A percentile compares a stretch with the other conserved stretches of the same genome.
Conservation (phyloP, 2,329 filamentous ascomycete species). For the Xylariales sp. region DNA sequence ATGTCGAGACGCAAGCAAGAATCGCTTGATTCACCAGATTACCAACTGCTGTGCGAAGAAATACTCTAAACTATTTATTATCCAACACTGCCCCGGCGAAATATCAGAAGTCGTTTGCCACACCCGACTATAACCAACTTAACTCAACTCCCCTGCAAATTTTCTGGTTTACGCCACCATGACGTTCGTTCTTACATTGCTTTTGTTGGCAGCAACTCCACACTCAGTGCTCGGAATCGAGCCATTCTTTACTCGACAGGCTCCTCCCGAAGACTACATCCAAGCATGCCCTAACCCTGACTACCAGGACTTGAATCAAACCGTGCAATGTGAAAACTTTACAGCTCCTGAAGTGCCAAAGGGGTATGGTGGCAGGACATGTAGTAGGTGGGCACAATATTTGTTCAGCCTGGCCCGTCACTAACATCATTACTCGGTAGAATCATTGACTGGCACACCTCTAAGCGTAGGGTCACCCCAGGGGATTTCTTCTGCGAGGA, state of each 20-base stretch:
- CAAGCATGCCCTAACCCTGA: conserved; percentile 4
- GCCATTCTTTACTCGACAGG: not conserved
- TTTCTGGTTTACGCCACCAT: no score
- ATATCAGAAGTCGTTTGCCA: no score
- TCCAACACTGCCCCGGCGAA: no score
- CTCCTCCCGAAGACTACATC: not conserved
- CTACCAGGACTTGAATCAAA: conserved; percentile 1
- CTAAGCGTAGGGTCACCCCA: conserved; percentile 7
- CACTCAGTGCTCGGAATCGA: not conserved
- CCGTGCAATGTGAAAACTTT: conserved; percentile 3
- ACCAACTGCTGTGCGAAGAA: no score
- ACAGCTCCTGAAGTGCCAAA: not conserved
- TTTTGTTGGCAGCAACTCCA: not conserved
- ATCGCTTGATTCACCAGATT: no score
- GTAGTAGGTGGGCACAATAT: conserved; percentile 4
- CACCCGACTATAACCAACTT: not conserved
- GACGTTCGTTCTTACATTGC: not conserved
- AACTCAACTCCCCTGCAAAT: no score
- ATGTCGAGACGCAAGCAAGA: no score
- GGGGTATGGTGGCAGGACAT: conserved; percentile 4
- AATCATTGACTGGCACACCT: conserved; percentile 1
- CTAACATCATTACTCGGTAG: not conserved
- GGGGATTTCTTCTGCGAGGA: conserved; percentile 6
- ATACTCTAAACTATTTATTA: no score
- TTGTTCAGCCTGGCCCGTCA: not conserved